A percentile compares a stretch with the other conserved stretches of the same genome.
Conservation (phyloP, 164 flowering plant genomes). For the Magnolia kwangsiensis region DNA sequence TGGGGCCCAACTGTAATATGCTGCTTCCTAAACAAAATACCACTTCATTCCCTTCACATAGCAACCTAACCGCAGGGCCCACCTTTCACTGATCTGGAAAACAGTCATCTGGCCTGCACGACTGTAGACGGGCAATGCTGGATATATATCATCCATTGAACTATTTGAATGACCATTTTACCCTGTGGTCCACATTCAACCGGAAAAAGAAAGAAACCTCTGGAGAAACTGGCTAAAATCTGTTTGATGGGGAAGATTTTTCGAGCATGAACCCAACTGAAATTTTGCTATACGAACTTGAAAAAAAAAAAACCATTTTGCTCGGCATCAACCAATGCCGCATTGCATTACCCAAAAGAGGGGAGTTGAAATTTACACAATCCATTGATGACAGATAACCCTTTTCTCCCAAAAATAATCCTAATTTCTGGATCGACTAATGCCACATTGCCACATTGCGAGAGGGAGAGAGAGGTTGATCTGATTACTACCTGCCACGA, state of each 20-base stretch:
- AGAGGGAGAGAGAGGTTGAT: no score
- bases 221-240: neutral
- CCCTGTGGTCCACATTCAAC: neutral
- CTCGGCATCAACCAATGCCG: neutral
- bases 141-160: no score
- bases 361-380: neutral
- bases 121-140: no score
- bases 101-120: neutral
- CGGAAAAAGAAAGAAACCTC: neutral
- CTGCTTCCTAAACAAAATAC: no score
- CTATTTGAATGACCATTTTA: neutral
- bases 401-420: neutral
- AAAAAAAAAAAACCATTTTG: neutral
- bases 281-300: no score
- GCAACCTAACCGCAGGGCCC: neutral
- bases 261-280: neutral
- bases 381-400: neutral
- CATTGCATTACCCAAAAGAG: neutral
- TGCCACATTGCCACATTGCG: neutral
- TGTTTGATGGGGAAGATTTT: neutral
- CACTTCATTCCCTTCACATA: neutral
- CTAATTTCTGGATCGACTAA: neutral
- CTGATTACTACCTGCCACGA: no score
- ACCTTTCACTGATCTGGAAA: neutral
- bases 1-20: neutral